Evolutionary conservation across 2,329 filamentous ascomycete genomes (phyloP).

Genomic region (Aspergillus ruber): DNA sequence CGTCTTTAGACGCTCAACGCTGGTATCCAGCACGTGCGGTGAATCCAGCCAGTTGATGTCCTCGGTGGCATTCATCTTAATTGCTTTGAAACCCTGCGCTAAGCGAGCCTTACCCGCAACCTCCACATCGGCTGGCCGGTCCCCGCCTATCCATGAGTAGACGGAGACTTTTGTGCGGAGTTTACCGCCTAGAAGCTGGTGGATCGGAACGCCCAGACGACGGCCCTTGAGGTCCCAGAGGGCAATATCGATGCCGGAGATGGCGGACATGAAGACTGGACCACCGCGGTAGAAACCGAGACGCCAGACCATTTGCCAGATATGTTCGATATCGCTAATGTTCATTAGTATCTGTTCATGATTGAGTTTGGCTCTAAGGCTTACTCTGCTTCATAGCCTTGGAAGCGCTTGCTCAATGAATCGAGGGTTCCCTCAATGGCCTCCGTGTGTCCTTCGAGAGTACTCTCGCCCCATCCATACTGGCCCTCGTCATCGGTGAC

Average conservation of each 20-base stretch:
- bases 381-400: conserved; percentile 65
- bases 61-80: conserved; percentile 77
- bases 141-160: conserved; percentile 74
- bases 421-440: conserved; percentile 68
- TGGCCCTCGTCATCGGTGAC: conserved; percentile 60
- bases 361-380: conserved; percentile 6
- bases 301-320: conserved; percentile 70
- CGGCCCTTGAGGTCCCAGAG: conserved; percentile 70
- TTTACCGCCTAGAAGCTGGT: conserved; percentile 68
- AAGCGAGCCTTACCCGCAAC: conserved; percentile 47
- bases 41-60: conserved; percentile 73
- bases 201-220: conserved; percentile 60
- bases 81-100: conserved; percentile 33
- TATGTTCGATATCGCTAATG: conserved; percentile 66
- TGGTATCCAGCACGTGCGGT: conserved; percentile 55
- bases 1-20: conserved; percentile 60
- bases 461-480: conserved; percentile 68
- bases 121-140: conserved; percentile 62
- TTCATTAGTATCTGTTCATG: background rate
- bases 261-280: conserved; percentile 71
- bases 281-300: conserved; percentile 70
- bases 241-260: conserved; percentile 72
- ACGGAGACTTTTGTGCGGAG: conserved; percentile 63
- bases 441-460: conserved; percentile 65
- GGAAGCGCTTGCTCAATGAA: conserved; percentile 56